Evolutionary conservation across 352 stramenopile species (phyloP).

Genomic region (Globisporangium cylindrosporum): DNA sequence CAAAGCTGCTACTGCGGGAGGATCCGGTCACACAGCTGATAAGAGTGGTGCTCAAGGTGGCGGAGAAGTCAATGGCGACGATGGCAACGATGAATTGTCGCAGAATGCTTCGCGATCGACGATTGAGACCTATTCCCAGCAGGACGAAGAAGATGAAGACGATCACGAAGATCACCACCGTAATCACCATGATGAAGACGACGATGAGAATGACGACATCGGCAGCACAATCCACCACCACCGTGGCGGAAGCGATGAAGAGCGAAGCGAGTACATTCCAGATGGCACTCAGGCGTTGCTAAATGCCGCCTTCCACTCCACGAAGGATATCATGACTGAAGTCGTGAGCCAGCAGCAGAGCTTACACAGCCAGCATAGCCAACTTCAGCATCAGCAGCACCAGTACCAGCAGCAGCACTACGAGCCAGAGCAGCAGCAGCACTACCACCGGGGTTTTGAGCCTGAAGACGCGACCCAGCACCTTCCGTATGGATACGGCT

Average conservation of each 20-base stretch:
- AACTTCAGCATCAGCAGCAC: conserved; percentile 30
- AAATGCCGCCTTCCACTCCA: conserved; percentile 71
- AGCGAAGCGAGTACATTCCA: conserved; percentile 31
- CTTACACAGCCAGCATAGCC: conserved; percentile 17
- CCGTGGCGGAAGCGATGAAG: conserved; percentile 18
- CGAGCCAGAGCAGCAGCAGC: conserved; percentile 22
- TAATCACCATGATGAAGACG: conserved; percentile 7
- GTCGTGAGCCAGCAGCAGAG: conserved; percentile 47
- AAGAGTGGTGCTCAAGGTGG: conserved; percentile 5
- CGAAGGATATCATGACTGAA: conserved; percentile 70
- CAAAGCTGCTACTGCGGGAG: conserved; percentile 10
- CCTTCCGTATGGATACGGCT: conserved; percentile 28
- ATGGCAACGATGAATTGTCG: conserved; percentile 7
- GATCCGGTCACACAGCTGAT: neutral
- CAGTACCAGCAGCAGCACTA: conserved; percentile 30
- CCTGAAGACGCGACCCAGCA: conserved; percentile 50
- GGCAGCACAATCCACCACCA: conserved; percentile 17
- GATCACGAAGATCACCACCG: conserved; percentile 5
- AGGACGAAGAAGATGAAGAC: conserved; percentile 14
- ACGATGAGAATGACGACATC: conserved; percentile 19
- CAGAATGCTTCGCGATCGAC: neutral
- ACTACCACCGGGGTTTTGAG: conserved; percentile 59
- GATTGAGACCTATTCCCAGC: neutral
- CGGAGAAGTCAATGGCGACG: neutral
- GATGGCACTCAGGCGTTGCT: conserved; percentile 69